Evolutionary conservation across 1,139 yeast species (phyloP).

Genomic region (Suhomyces choctaworum): DNA sequence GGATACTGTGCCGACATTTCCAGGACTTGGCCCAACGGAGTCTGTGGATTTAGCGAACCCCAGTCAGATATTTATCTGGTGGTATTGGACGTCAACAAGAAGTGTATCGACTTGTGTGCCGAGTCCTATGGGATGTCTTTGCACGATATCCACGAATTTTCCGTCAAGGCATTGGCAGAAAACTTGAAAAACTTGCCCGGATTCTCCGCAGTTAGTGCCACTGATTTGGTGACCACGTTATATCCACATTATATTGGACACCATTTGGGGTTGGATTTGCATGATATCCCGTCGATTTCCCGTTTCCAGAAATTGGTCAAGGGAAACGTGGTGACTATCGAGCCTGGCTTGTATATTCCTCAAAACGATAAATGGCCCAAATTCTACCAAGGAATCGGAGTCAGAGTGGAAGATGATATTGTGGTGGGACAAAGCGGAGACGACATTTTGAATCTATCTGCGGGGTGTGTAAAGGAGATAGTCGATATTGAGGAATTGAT

Average conservation of each 20-base stretch:
- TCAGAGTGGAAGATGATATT: slow-evolving; percentile 90
- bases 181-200: slow-evolving; percentile 75
- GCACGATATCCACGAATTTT: slow-evolving; percentile 73
- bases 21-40: slow-evolving; percentile 89
- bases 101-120: slow-evolving; percentile 70
- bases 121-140: slow-evolving; percentile 54
- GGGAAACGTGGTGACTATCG: slow-evolving; percentile 86
- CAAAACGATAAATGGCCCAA: slow-evolving; percentile 66
- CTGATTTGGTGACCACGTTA: slow-evolving; percentile 55
- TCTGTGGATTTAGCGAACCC: slow-evolving; percentile 65
- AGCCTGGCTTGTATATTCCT: slow-evolving; percentile 93
- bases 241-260: slow-evolving; percentile 98
- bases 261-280: slow-evolving; percentile 90
- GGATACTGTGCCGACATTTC: slow-evolving; percentile 97
- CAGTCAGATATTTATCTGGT: slow-evolving; percentile 88
- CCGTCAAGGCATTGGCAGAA: slow-evolving; percentile 56
- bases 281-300: slow-evolving; percentile 70
- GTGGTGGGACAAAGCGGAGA: slow-evolving; percentile 64
- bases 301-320: slow-evolving; percentile 49
- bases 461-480: slow-evolving; percentile 83
- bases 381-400: slow-evolving; percentile 84
- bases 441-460: slow-evolving; percentile 60
- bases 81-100: slow-evolving; percentile 77
- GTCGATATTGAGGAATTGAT: slow-evolving; percentile 72
- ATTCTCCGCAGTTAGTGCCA: slow-evolving; percentile 48